Conservation (phyloP, 208 protist species). For the Trypanosoma grayi region DNA sequence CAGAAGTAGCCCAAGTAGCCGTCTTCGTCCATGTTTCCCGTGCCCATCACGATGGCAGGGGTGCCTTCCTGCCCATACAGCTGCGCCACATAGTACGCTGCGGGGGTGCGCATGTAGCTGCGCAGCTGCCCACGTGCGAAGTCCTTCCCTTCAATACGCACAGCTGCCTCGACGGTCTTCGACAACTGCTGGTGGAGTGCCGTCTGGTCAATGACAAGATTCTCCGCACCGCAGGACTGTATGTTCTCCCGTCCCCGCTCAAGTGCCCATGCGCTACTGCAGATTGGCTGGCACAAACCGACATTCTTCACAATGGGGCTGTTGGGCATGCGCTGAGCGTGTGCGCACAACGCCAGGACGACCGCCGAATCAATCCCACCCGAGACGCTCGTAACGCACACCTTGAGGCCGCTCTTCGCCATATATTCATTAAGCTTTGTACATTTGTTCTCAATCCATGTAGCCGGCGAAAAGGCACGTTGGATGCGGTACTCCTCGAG, state of each 20-base stretch:
- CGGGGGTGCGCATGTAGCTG: slow-evolving; percentile 95
- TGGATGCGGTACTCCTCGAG: slow-evolving; percentile 66
- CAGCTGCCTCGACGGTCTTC: slow-evolving; percentile 53
- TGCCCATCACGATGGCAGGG: slow-evolving; percentile 95
- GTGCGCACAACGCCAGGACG: slow-evolving; percentile 84
- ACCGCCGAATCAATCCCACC: slow-evolving; percentile 95
- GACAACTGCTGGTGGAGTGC: slow-evolving; percentile 73
- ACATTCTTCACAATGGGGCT: slow-evolving; percentile 90
- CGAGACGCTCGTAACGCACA: slow-evolving; percentile 88
- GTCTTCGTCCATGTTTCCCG: slow-evolving; percentile 97
- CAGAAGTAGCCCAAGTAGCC: slow-evolving; percentile 96
- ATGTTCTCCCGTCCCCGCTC: slow-evolving; percentile 85
- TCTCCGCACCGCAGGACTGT: slow-evolving; percentile 66
- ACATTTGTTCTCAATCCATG: slow-evolving; percentile 89
- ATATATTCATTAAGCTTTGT: slow-evolving; percentile 93
- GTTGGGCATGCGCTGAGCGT: slow-evolving; percentile 44
- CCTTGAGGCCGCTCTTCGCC: slow-evolving; percentile 74
- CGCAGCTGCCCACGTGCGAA: slow-evolving; percentile 93
- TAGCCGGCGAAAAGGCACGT: slow-evolving; percentile 70
- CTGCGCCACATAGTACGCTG: slow-evolving; percentile 93
- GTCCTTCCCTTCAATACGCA: slow-evolving; percentile 68
- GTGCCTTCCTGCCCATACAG: slow-evolving; percentile 78
- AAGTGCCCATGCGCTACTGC: slow-evolving; percentile 88
- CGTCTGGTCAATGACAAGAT: slow-evolving; percentile 94
- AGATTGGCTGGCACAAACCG: slow-evolving; percentile 94